phyloP scores from a whole-genome alignment of 2,329 filamentous ascomycete genomes.

The Pyricularia grisea region DNA sequence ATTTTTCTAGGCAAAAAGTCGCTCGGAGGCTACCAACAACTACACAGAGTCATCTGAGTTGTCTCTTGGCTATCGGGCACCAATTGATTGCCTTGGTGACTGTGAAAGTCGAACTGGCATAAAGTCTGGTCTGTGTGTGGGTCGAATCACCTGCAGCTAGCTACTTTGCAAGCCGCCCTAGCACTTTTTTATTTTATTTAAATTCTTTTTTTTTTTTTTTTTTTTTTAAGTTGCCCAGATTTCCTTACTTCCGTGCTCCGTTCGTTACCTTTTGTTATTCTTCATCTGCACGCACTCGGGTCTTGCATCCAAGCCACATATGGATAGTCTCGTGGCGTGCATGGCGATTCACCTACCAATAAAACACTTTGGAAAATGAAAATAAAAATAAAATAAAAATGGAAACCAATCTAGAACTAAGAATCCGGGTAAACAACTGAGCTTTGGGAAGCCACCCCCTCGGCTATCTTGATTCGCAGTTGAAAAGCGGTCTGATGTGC shows the following conservation, averaged over 20 bases:
- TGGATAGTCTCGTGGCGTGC: neutral
- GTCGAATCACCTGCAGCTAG: neutral
- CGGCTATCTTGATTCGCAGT: neutral
- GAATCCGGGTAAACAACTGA: neutral
- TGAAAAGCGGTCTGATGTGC: conserved; percentile 1
- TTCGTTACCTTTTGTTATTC: neutral
- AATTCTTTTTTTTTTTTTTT: neutral
- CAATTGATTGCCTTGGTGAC: neutral
- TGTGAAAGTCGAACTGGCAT: neutral
- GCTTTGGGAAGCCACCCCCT: neutral
- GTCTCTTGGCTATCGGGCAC: neutral
- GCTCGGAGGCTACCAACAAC: neutral
- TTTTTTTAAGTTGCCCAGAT: neutral
- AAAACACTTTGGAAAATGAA: neutral
- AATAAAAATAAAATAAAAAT: neutral
- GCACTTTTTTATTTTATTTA: too few species aligned
- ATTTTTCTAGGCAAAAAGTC: neutral
- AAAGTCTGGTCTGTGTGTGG: neutral
- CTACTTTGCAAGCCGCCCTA: neutral
- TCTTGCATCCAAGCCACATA: neutral
- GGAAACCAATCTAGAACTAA: neutral
- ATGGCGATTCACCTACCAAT: neutral
- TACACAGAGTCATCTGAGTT: neutral
- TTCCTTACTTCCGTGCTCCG: neutral
- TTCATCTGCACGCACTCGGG: neutral